These are phyloP conservation scores for Hypoxylon perforatum DNA, from an alignment of 495 filamentous ascomycete species.

Conservation along the genomic window DNA sequence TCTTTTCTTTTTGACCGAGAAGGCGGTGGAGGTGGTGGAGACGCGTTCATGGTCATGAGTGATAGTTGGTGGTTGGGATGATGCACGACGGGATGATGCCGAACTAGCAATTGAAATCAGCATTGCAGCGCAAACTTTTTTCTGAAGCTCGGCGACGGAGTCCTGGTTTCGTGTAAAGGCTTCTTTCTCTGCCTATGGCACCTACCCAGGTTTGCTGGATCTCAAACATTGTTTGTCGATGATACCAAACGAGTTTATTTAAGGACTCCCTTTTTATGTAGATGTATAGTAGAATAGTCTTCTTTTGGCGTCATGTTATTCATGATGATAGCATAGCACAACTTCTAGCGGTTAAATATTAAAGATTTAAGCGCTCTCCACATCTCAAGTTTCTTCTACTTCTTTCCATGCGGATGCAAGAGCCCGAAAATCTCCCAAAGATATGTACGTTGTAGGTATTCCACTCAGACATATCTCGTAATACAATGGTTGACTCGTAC, in stretches of 20 bases:
- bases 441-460: background rate
- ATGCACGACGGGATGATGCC: conserved; percentile 31
- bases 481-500: too few species aligned
- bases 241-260: conserved; percentile 29
- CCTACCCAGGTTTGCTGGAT: conserved; percentile 25
- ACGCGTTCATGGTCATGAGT: conserved; percentile 20
- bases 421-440: too few species aligned
- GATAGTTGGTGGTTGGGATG: conserved; percentile 27
- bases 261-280: conserved; percentile 10
- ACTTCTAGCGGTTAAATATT: background rate
- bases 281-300: conserved; percentile 2
- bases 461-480: background rate
- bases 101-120: conserved; percentile 9
- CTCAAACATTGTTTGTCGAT: conserved; percentile 37
- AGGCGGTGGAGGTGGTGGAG: conserved; percentile 33
- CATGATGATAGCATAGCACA: conserved; percentile 15
- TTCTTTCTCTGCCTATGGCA: background rate
- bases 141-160: conserved; percentile 6
- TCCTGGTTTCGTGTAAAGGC: conserved; percentile 13
- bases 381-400: background rate
- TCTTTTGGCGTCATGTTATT: conserved; percentile 8
- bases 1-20: too few species aligned
- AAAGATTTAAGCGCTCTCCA: background rate
- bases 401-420: too few species aligned
- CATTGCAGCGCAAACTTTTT: conserved; percentile 21